Percentiles rank a stretch among this genome's conserved stretches.
Conservation (phyloP, 148 eudicot species). For the Rhododendron molle region DNA sequence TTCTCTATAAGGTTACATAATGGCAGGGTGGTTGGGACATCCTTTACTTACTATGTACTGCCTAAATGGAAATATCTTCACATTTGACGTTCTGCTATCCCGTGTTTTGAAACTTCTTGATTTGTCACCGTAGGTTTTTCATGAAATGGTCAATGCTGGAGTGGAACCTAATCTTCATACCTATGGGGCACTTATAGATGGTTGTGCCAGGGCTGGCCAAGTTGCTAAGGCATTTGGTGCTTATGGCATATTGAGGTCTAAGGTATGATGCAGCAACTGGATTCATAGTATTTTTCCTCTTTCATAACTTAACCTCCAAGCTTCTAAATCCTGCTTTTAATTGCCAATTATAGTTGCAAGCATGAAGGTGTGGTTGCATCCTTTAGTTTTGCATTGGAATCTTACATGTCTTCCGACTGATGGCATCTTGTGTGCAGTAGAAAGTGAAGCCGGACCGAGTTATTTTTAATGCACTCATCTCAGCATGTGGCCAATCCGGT, state of each 20-base stretch:
- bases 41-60: not conserved
- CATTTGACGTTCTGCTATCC: not conserved
- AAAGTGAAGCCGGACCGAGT: slow-evolving; percentile 98
- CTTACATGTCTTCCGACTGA: slow-evolving; percentile 28
- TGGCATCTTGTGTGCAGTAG: slow-evolving; percentile 67
- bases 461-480: slow-evolving; percentile 93
- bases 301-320: not conserved
- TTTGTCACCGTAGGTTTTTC: slow-evolving; percentile 58
- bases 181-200: slow-evolving; percentile 95
- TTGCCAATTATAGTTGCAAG: slow-evolving; percentile 8
- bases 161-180: slow-evolving; percentile 92
- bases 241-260: slow-evolving; percentile 93
- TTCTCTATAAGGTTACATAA: not conserved
- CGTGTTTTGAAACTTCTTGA: slow-evolving; percentile 4
- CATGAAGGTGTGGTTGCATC: not conserved
- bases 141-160: slow-evolving; percentile 84
- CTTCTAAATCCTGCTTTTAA: not conserved
- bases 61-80: not conserved
- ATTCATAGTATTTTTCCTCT: not conserved
- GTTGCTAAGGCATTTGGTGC: slow-evolving; percentile 99
- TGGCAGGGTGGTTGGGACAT: not conserved
- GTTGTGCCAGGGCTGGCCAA: slow-evolving; percentile 96
- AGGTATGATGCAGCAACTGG: slow-evolving; percentile 41
- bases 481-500: slow-evolving; percentile 97
- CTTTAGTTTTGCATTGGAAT: slow-evolving; percentile 13